phyloP scores from a whole-genome alignment of 768 basidiomycete species.

The Mycena metata region DNA sequence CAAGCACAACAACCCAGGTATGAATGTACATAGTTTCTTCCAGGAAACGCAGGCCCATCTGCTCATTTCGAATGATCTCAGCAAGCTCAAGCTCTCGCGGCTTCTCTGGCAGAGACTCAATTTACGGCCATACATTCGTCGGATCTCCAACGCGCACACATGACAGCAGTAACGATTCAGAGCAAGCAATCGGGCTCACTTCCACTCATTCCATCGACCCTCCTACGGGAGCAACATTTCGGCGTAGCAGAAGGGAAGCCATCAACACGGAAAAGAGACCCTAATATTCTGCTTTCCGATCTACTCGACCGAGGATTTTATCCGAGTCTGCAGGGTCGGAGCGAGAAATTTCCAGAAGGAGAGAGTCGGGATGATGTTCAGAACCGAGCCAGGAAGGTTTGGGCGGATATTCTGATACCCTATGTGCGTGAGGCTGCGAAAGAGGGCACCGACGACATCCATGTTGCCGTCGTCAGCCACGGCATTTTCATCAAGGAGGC shows the following conservation, averaged over 20 bases:
- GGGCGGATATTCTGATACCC: conserved; percentile 68
- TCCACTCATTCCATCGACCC: conserved; percentile 59
- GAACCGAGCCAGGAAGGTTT: conserved; percentile 62
- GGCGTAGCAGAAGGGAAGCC: conserved; percentile 78
- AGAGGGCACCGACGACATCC: conserved; percentile 54
- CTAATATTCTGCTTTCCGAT: conserved; percentile 54
- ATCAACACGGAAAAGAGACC: conserved; percentile 53
- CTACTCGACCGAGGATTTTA: conserved; percentile 68
- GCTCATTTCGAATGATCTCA: conserved; percentile 38
- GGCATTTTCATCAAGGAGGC: conserved; percentile 78
- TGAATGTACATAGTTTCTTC: conserved; percentile 56
- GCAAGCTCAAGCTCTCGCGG: conserved; percentile 77
- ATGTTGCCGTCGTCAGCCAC: conserved; percentile 81
- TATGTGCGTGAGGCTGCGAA: conserved; percentile 61
- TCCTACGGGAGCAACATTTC: conserved; percentile 78
- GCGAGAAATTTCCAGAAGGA: conserved; percentile 75
- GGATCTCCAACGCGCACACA: conserved; percentile 71
- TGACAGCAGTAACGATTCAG: conserved; percentile 71
- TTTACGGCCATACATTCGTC: conserved; percentile 77
- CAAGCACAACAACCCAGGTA: conserved; percentile 53
- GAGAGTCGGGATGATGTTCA: conserved; percentile 78
- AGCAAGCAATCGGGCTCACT: conserved; percentile 63
- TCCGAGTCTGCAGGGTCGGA: conserved; percentile 60
- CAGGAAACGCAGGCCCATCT: conserved; percentile 1
- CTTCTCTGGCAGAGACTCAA: conserved; percentile 59